Percentiles rank a stretch among this genome's conserved stretches.
phyloP scores from a whole-genome alignment of 2,329 filamentous ascomycete species.

The Trematosphaeria pertusa region DNA sequence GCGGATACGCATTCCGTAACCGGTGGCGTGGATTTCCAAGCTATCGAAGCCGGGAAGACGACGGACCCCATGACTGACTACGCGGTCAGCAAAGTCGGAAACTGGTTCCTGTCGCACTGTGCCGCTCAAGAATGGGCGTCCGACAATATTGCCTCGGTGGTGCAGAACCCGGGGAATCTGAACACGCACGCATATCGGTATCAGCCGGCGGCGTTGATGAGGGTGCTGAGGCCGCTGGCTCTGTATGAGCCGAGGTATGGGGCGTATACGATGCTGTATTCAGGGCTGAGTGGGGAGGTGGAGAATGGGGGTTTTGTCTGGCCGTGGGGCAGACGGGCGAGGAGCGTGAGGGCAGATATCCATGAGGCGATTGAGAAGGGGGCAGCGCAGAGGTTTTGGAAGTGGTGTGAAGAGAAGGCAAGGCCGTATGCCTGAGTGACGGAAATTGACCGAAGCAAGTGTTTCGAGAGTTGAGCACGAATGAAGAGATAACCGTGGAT shows the following conservation, averaged over 20 bases:
- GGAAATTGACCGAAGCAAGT: too few species aligned
- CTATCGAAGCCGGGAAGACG: constrained; percentile 8
- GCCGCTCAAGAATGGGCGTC: constrained; percentile 13
- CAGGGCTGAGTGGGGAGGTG: constrained; percentile 11
- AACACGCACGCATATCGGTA: constrained; percentile 45
- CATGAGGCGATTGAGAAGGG: constrained; percentile 47
- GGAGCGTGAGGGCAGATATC: constrained; percentile 32
- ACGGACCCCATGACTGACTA: constrained; percentile 12
- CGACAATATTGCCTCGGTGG: constrained; percentile 15
- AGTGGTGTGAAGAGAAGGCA: constrained; percentile 49
- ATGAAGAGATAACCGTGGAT: too few species aligned
- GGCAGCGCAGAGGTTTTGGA: constrained; percentile 50
- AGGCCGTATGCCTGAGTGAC: neutral
- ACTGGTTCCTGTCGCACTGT: constrained; percentile 20
- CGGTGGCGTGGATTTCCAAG: constrained; percentile 7
- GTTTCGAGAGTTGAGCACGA: too few species aligned
- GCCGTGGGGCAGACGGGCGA: constrained; percentile 53
- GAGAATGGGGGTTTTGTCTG: constrained; percentile 50
- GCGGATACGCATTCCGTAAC: constrained; percentile 8
- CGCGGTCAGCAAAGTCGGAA: constrained; percentile 20
- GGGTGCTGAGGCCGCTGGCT: constrained; percentile 1
- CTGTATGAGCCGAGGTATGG: constrained; percentile 14
- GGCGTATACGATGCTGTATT: constrained; percentile 16
- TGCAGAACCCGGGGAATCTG: constrained; percentile 49
- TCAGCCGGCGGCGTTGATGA: constrained; percentile 17